Evolutionary conservation across 495 filamentous ascomycete species (phyloP).

Genomic region (Aspergillus funiculosus): DNA sequence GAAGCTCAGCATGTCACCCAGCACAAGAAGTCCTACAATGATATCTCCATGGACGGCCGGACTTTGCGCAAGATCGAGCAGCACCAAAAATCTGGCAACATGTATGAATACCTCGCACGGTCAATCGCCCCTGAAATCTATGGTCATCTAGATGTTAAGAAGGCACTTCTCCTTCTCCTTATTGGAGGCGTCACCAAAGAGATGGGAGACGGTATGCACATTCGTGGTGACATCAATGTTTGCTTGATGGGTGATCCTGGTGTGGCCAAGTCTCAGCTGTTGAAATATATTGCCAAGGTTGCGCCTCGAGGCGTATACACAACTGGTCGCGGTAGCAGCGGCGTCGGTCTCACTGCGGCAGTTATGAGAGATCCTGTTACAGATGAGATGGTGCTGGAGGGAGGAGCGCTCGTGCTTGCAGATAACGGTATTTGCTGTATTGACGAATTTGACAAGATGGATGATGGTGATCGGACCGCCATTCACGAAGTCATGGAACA

Average conservation of each 20-base stretch:
- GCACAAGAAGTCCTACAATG: constrained; percentile 96
- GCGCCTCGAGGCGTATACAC: constrained; percentile 97
- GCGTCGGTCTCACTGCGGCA: constrained; percentile 94
- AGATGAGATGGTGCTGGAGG: constrained; percentile 97
- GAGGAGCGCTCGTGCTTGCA: constrained; percentile 88
- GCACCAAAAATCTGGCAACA: constrained; percentile 73
- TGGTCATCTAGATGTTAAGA: constrained; percentile 95
- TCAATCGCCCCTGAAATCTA: constrained; percentile 98
- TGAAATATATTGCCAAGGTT: constrained; percentile 98
- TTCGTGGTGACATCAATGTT: constrained; percentile 97
- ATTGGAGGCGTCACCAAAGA: constrained; percentile 96
- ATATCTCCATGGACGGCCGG: constrained; percentile 69
- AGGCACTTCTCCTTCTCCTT: constrained; percentile 86
- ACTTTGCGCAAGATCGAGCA: constrained; percentile 76
- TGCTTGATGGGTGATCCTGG: constrained; percentile 99
- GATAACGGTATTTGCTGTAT: constrained; percentile 99
- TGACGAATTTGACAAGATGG: constrained; percentile 99
- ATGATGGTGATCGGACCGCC: constrained; percentile 89
- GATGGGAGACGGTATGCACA: constrained; percentile 96
- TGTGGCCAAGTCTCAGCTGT: constrained; percentile 95
- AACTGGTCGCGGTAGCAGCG: constrained; percentile 89
- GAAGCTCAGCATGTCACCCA: constrained; percentile 90
- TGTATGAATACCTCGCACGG: constrained; percentile 89
- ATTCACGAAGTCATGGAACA: constrained; percentile 99
- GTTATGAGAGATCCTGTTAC: constrained; percentile 99